Evolutionary conservation across 1,139 yeast species (phyloP), one percentile per base, ranked within the genome.

Genomic region (Pichia sp.): DNA sequence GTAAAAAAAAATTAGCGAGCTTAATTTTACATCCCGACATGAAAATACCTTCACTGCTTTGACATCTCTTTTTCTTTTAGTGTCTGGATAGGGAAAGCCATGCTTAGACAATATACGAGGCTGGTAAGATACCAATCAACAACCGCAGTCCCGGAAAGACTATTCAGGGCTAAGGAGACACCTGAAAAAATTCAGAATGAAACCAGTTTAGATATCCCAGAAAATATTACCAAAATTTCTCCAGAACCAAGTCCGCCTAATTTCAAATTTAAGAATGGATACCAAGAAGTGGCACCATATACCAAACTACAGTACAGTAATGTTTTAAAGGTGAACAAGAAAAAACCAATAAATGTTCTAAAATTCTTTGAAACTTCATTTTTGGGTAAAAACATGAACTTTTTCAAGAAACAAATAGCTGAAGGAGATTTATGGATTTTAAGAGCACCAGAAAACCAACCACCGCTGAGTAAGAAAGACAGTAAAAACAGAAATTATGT

Each of bases 171-270:
- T 6, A 11, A 7, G 14, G 31, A 28, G 14, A 28, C 31, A 8
- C 14, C 31, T 6, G n/a, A 28, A 7, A 28, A 28, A 11, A 28
- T 28, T 12, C 11, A 11, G 5, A 3, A 28, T 12, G 2, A 2
- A 11, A 28, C n/a, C 8, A 32, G 27, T 2, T 9, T 31, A n/a
- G 27, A n/a, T 1, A 21, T 44, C 12, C 38, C 46, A 1, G 34
- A 45, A 7, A 28, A 41, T 34, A 19, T 45, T 8, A 40, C 42
- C 1, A 33, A 32, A 35, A 31, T 44, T 27, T n/a, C 35, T 3
- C 50, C 50, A 18, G 19, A 36, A 17, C 38, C 39, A 4, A 36
- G 40, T 28, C 42, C 47, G 12, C 50, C 50, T 9, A 24, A 37
- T 15, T 43, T 44, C 14, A 18, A 21, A 11, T 3, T 9, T 3